Percentiles rank a stretch among this genome's conserved stretches.
These are phyloP conservation scores for Russula sp. DNA, from an alignment of 768 basidiomycete species.

Conservation along the genomic window DNA sequence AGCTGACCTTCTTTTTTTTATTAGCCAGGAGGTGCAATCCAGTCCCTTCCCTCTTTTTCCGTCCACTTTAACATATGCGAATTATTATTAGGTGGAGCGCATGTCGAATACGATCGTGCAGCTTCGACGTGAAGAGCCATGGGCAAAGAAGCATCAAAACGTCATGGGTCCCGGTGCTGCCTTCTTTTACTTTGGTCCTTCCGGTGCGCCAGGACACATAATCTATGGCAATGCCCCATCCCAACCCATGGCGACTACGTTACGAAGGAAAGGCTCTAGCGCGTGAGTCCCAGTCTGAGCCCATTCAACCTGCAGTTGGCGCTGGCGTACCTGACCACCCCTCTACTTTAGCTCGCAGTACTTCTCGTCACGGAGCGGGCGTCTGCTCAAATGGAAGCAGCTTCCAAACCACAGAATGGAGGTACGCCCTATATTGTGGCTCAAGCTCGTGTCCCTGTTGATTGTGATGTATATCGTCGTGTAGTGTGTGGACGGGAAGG, in stretches of 20 bases:
- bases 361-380: constrained; percentile 62
- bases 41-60: neutral
- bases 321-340: neutral
- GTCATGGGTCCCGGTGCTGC: constrained; percentile 79
- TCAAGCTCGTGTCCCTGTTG: neutral
- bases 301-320: neutral
- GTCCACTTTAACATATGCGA: neutral
- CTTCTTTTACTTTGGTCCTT: constrained; percentile 69
- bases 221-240: constrained; percentile 60
- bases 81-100: constrained; percentile 39
- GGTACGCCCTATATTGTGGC: constrained; percentile 35
- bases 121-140: constrained; percentile 54
- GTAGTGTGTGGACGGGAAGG: constrained; percentile 55
- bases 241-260: constrained; percentile 48
- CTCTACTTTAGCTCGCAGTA: constrained; percentile 52
- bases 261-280: constrained; percentile 54
- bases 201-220: constrained; percentile 50
- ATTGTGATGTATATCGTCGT: constrained; percentile 6
- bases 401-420: constrained; percentile 56
- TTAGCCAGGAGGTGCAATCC: constrained; percentile 16
- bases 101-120: constrained; percentile 57
- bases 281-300: constrained; percentile 40
- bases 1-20: constrained; percentile 11
- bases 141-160: constrained; percentile 58
- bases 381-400: constrained; percentile 66